Evolutionary conservation across 208 protist species (phyloP).

Genomic region (Wallacemonas rigidus): DNA sequence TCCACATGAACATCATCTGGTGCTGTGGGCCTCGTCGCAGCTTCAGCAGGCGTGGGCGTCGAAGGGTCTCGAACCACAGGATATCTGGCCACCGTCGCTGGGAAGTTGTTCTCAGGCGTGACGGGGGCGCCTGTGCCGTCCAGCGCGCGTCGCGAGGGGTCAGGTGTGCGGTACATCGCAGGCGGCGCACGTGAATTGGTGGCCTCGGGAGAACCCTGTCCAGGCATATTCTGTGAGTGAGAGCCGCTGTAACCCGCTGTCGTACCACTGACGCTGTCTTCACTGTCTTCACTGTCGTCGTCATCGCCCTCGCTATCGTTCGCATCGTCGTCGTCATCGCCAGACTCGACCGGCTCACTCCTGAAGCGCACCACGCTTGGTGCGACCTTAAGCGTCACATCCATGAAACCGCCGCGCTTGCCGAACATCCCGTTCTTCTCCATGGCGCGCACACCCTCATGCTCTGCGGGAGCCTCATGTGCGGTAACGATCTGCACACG

Average conservation of each 20-base stretch:
- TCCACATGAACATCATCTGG: neutral
- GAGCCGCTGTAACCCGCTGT: neutral
- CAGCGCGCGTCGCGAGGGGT: neutral
- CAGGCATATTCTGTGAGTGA: neutral
- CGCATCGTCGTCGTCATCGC: neutral
- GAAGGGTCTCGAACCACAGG: no score
- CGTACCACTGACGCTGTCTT: neutral
- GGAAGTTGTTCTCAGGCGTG: neutral
- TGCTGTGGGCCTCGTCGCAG: neutral
- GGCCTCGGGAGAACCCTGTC: neutral
- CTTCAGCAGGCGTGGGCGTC: no score
- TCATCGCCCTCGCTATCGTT: neutral
- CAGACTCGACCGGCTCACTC: constrained; percentile 8
- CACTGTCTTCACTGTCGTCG: neutral
- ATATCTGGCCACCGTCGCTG: neutral
- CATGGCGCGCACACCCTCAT: neutral
- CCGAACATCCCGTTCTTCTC: constrained; percentile 4
- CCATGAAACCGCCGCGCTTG: neutral
- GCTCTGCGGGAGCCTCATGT: neutral
- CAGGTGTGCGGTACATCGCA: neutral
- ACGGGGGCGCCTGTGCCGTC: neutral
- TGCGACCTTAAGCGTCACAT: neutral
- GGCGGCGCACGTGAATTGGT: neutral
- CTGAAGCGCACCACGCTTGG: constrained; percentile 11
- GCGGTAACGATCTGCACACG: constrained; percentile 1